These are phyloP conservation scores for Aspergillus persii DNA, from an alignment of 2,329 filamentous ascomycete species.

Conservation along the genomic window DNA sequence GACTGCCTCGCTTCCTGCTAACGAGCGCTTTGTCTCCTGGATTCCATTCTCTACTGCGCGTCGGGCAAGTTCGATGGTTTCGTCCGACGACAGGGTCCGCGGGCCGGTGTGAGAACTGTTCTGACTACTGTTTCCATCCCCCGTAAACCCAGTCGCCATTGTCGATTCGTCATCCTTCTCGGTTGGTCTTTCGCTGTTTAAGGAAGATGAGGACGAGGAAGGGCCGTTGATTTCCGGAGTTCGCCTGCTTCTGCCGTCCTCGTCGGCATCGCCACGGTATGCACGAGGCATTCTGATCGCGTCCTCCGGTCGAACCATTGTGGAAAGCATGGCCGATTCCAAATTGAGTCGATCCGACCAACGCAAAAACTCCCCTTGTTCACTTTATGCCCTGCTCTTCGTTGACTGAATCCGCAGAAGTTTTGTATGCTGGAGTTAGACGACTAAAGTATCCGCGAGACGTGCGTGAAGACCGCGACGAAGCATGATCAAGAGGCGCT, in stretches of 20 bases:
- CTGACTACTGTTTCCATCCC: slow-evolving; percentile 19
- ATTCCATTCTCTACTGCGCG: slow-evolving; percentile 47
- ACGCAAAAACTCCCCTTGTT: background rate
- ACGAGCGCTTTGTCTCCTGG: slow-evolving; percentile 47
- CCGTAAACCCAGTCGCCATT: slow-evolving; percentile 25
- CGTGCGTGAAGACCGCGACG: slow-evolving; percentile 11
- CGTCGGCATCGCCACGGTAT: slow-evolving; percentile 31
- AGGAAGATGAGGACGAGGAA: slow-evolving; percentile 20
- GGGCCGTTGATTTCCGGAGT: slow-evolving; percentile 28
- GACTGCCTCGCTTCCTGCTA: slow-evolving; percentile 46
- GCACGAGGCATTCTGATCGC: slow-evolving; percentile 32
- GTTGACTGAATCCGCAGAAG: background rate
- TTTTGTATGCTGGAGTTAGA: slow-evolving; percentile 16
- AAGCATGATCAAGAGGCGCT: slow-evolving; percentile 21
- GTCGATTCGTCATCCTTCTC: slow-evolving; percentile 30
- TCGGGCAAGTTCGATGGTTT: slow-evolving; percentile 46
- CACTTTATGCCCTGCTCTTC: background rate
- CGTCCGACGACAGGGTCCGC: slow-evolving; percentile 40
- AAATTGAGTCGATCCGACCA: background rate
- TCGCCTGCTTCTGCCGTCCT: slow-evolving; percentile 29
- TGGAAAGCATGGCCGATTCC: slow-evolving; percentile 27
- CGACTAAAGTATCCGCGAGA: slow-evolving; percentile 10
- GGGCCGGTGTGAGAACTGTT: slow-evolving; percentile 23
- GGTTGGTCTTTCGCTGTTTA: slow-evolving; percentile 26
- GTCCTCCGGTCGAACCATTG: slow-evolving; percentile 40